Percentiles rank a stretch among this genome's conserved stretches.
Conservation (phyloP, 2,329 filamentous ascomycete genomes). For the Cephalotrichum gorgonifer region DNA sequence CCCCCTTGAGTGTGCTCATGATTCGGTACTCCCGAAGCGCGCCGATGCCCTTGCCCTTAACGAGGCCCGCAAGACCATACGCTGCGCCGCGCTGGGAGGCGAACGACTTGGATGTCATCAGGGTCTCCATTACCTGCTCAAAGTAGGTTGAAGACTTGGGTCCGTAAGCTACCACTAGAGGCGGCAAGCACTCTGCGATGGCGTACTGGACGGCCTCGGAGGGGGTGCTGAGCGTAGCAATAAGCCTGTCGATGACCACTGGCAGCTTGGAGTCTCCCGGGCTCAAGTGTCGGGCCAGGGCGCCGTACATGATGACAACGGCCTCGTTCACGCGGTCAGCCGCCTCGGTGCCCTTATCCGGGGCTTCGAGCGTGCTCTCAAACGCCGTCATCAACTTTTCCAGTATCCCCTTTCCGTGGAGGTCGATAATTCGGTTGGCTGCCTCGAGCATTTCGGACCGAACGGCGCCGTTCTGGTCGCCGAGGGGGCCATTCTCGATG, state of each 20-base stretch:
- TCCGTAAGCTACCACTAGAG: constrained; percentile 67
- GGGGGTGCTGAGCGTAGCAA: constrained; percentile 82
- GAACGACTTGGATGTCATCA: constrained; percentile 85
- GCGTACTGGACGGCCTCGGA: constrained; percentile 97
- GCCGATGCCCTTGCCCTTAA: constrained; percentile 76
- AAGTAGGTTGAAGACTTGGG: constrained; percentile 71
- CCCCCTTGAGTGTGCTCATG: constrained; percentile 67
- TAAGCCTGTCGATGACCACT: constrained; percentile 73
- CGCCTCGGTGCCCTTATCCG: constrained; percentile 69
- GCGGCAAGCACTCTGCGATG: constrained; percentile 86
- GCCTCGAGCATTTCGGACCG: constrained; percentile 87
- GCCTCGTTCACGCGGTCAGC: constrained; percentile 92
- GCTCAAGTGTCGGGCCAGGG: constrained; percentile 77
- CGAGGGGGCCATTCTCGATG: constrained; percentile 77
- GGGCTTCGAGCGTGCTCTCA: constrained; percentile 75
- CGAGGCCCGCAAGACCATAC: constrained; percentile 85
- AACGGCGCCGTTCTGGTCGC: constrained; percentile 68
- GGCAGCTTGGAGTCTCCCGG: constrained; percentile 80
- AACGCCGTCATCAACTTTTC: constrained; percentile 89
- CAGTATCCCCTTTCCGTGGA: constrained; percentile 71
- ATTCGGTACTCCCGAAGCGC: constrained; percentile 78
- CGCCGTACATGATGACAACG: constrained; percentile 94
- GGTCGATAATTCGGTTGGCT: constrained; percentile 68
- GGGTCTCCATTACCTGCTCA: constrained; percentile 65
- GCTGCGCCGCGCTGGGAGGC: constrained; percentile 87